Percentiles rank a stretch among this genome's conserved stretches.
Conservation (phyloP, 345 rosid species). For the rapeseed (Brassica napus) region Da-Ae NC_063436.1:25728501-25729000, state of each 20-base stretch:
- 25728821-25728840: slow-evolving; percentile 20
- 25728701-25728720: slow-evolving; percentile 68
- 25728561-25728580: slow-evolving; percentile 26
- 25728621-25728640: background rate
- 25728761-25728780: slow-evolving; percentile 48
- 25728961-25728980: background rate
- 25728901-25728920: slow-evolving; percentile 5
- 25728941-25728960: slow-evolving; percentile 21
- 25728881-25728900: slow-evolving; percentile 23
- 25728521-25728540: slow-evolving; percentile 29
- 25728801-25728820: slow-evolving; percentile 28
- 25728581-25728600: slow-evolving; percentile 32
- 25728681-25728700: slow-evolving; percentile 26
- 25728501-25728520: slow-evolving; percentile 31
- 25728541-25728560: slow-evolving; percentile 16
- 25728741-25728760: slow-evolving; percentile 46
- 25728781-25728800: slow-evolving; percentile 52
- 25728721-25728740: slow-evolving; percentile 46
- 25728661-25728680: background rate
- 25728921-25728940: slow-evolving; percentile 11
- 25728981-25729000: slow-evolving; percentile 2
- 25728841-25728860: background rate
- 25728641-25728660: background rate
- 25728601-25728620: background rate
- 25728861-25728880: background rate